Conservation (phyloP, 371 early-diverging fungal genomes). For the Mucor piriformis region DNA sequence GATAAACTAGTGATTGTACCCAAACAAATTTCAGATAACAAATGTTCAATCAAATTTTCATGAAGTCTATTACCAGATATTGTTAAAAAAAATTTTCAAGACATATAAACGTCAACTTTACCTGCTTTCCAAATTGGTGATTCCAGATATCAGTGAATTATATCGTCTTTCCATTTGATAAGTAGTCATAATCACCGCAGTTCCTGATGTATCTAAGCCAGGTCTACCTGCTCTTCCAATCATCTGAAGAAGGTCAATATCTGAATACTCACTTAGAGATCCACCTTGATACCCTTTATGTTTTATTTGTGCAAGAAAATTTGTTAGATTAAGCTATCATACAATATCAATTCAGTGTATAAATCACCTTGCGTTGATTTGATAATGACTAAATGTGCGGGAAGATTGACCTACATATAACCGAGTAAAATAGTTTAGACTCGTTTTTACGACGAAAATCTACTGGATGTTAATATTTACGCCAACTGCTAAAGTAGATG, state of each 20-base stretch:
- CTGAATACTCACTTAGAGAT: slow-evolving; percentile 62
- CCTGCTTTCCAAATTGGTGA: slow-evolving; percentile 70
- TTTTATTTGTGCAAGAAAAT: slow-evolving; percentile 28
- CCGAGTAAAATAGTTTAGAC: not conserved
- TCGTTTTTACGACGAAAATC: not conserved
- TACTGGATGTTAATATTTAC: slow-evolving; percentile 30
- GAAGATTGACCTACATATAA: slow-evolving; percentile 64
- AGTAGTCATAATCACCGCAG: slow-evolving; percentile 79
- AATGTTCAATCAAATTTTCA: slow-evolving; percentile 73
- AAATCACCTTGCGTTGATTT: slow-evolving; percentile 61
- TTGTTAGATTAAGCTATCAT: no score
- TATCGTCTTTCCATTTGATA: slow-evolving; percentile 56
- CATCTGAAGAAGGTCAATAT: slow-evolving; percentile 85
- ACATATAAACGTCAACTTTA: slow-evolving; percentile 4
- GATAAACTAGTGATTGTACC: slow-evolving; percentile 61
- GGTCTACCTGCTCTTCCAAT: slow-evolving; percentile 94
- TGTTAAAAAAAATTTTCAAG: not conserved
- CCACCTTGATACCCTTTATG: slow-evolving; percentile 69
- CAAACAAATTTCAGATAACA: slow-evolving; percentile 84
- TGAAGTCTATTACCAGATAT: slow-evolving; percentile 54
- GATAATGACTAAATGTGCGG: slow-evolving; percentile 88
- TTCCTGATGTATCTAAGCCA: slow-evolving; percentile 79
- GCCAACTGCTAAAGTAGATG: slow-evolving; percentile 92
- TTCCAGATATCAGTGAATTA: slow-evolving; percentile 58
- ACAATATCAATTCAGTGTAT: not conserved